Evolutionary conservation across 176 grass and related monocot species (phyloP), one percentile per base, ranked within the genome.

Genomic region (Tillandsia leiboldiana): DNA sequence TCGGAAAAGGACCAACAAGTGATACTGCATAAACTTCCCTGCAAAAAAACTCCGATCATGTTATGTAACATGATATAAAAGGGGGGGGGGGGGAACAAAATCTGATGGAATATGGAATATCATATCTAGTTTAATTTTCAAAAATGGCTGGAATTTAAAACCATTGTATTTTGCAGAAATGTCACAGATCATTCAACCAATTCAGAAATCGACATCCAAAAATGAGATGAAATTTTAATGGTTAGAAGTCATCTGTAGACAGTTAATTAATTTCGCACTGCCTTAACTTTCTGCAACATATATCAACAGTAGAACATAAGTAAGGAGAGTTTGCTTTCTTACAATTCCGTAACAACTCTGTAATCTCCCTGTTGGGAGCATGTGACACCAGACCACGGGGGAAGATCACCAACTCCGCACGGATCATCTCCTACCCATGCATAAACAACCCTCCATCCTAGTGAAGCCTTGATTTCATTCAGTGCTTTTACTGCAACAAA

Each of bases 11-110:
- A 50, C 95, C 95, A 77, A 99, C 90, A 70, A 99, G 93, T 63
- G 95, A 99, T 53, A 94, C 90, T 48, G 87, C 95, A 73, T 99
- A 99, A 22, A 99, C 95, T 84, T 99, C 95, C 78, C 95, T 99
- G 89, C 84, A 94, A 74, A 65, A 82, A 57, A 69, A 26, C 14
- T 24, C 51, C 52, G 12, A 42, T 13, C 48, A 23, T 22, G 17
- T 61, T 9, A 61, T 15, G n/a, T 18, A 7, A 42, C 33, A 42
- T 42, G 33, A 42, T 42, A 42, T 42, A 42, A 42, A 5, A 42
- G 29, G 3, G 2, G 29, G 29, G 2, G 29, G 29, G 29, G 29
- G 0, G 33, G 3, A 7, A 0, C 0, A 42, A 5, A 42, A 42
- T 42, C 33, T 42, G 33, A 42, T 42, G 33, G 33, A 42, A 42